Conservation (phyloP, 768 basidiomycete species). For the Neoboletus subvelutipes region DNA sequence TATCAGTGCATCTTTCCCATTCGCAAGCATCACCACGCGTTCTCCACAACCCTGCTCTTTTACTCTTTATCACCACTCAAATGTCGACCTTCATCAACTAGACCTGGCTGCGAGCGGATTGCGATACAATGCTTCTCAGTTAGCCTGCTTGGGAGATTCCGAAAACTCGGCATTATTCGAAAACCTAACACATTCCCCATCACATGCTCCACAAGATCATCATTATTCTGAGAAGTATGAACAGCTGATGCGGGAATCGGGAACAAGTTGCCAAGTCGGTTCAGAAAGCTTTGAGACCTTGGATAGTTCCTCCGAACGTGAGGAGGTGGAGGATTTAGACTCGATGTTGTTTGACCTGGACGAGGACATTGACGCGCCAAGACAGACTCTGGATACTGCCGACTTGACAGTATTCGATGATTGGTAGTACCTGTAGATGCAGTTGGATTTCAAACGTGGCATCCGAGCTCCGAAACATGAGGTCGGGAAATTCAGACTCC, state of each 20-base stretch:
- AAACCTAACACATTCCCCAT: slow-evolving; percentile 2
- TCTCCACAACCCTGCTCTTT: slow-evolving; percentile 8
- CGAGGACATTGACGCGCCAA: not conserved
- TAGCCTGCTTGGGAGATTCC: slow-evolving; percentile 19
- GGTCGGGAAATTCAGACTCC: slow-evolving; percentile 23
- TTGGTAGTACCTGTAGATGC: not conserved
- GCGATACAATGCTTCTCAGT: slow-evolving; percentile 13
- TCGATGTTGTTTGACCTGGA: slow-evolving; percentile 19
- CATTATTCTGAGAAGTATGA: slow-evolving; percentile 9
- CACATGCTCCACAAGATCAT: slow-evolving; percentile 14
- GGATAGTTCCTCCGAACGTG: slow-evolving; percentile 7
- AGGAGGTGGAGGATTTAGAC: slow-evolving; percentile 12
- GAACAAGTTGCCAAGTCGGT: slow-evolving; percentile 2
- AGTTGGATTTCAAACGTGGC: slow-evolving; percentile 19
- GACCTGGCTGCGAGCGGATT: slow-evolving; percentile 15
- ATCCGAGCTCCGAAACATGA: slow-evolving; percentile 35
- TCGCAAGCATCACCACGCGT: slow-evolving; percentile 19
- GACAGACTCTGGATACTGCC: not conserved
- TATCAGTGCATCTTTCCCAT: slow-evolving; percentile 22
- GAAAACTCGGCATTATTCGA: slow-evolving; percentile 5
- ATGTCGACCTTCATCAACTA: slow-evolving; percentile 4
- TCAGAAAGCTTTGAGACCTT: slow-evolving; percentile 13
- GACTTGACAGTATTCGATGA: slow-evolving; percentile 3
- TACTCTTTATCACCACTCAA: slow-evolving; percentile 20
- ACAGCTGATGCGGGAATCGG: slow-evolving; percentile 14